Conservation (phyloP, 2,329 filamentous ascomycete genomes). For the Elsinoe arachidis region DNA sequence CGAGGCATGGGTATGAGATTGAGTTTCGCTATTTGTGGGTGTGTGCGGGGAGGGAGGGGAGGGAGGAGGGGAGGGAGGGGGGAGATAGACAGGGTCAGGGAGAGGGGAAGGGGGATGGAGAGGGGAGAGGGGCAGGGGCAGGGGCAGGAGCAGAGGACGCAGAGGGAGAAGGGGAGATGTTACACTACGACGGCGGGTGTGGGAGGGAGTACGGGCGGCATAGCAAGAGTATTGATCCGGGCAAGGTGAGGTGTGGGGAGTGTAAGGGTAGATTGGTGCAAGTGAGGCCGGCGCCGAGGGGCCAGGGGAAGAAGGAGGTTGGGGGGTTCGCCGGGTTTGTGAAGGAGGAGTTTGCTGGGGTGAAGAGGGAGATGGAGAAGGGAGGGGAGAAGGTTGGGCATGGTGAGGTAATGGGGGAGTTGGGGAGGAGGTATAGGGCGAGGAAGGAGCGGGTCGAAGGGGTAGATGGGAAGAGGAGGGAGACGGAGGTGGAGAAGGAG, state of each 20-base stretch:
- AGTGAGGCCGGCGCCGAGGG: slow-evolving; percentile 65
- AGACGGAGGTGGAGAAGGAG: background rate
- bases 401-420: slow-evolving; percentile 59
- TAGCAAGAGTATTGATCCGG: slow-evolving; percentile 71
- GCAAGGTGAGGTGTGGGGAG: slow-evolving; percentile 63
- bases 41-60: slow-evolving; percentile 40
- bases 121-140: background rate
- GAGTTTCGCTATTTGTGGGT: slow-evolving; percentile 88
- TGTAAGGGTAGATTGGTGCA: slow-evolving; percentile 65
- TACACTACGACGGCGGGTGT: slow-evolving; percentile 41
- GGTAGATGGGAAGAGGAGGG: background rate
- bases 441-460: slow-evolving; percentile 30
- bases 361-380: slow-evolving; percentile 48
- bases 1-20: slow-evolving; percentile 82
- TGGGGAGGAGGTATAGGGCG: slow-evolving; percentile 55
- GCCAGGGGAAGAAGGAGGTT: slow-evolving; percentile 22
- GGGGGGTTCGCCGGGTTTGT: slow-evolving; percentile 52
- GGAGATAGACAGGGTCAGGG: background rate
- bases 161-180: background rate
- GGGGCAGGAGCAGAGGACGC: background rate
- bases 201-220: slow-evolving; percentile 69
- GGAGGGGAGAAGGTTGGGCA: slow-evolving; percentile 39
- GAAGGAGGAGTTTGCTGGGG: slow-evolving; percentile 57
- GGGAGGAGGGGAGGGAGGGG: background rate
- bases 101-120: background rate